Base-by-base conservation (phyloP, 192 early-diverging fungal species). In the Coemansia sp. region DNA sequence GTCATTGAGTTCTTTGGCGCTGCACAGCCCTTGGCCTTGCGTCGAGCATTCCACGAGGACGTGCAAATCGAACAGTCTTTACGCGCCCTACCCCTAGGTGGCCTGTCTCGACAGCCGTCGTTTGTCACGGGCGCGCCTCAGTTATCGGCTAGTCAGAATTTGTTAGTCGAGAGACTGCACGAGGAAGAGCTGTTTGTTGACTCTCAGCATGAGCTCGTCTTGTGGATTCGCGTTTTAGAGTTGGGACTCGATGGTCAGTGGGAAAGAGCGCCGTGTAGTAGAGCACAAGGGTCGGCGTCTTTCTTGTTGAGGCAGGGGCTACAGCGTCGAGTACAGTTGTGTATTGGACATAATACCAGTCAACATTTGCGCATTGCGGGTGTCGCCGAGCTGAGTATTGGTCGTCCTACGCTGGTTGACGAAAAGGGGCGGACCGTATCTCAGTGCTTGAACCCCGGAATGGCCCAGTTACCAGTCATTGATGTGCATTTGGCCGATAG, bases 261-360 rank as follows among this genome's bases (percentile, higher is more conserved):
- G 73, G 71, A 84, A 68, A 33, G 66, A 52, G 33, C 62, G 46
- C 64, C 81, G 0, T 78, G 76, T 39, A 27, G 10, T n/a, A 20
- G 18, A 31, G 2, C 43, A 27, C 85, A 20, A 55, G 22, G 13
- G 22, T 3, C 43, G 15, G 5, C 72, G 0, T 87, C 87, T 1
- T 91, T 92, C 69, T 53, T 84, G 22, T 75, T 94, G 63, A 85
- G 88, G 62, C 93, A 94, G 80, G 93, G 93, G 10, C 58, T 94
- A 20, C 92, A 93, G 75, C 82, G 91, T 7, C 89, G 92, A 12
- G 81, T 94, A 44, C 66, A 85, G 38, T 55, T 93, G 47, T 80
- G 81, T 0, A 43, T 94, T n/a, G 86, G 83, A 0, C 93, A 94
- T 69, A 87, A 87, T 27, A 86, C 90, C 67, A 91, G 91, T 62